Percentiles rank a stretch among this genome's conserved stretches.
phyloP scores from a whole-genome alignment of 1,139 yeast species.

The Yamadazyma buinensis region DNA sequence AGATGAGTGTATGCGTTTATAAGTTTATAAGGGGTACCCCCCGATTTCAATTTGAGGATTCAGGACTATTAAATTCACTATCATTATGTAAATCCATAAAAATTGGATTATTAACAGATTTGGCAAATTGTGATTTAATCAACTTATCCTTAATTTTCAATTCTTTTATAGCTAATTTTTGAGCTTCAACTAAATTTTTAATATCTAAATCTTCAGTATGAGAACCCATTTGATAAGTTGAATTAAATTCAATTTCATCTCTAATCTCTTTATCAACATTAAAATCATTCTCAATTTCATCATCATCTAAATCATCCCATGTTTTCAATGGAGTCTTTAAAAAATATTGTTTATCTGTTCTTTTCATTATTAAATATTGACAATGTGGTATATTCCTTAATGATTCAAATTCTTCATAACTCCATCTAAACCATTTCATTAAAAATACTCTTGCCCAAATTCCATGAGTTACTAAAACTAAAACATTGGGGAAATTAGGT shows the following conservation, averaged over 20 bases:
- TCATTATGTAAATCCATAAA: no score
- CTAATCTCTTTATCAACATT: constrained; percentile 39
- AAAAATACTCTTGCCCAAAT: constrained; percentile 89
- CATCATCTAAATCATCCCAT: constrained; percentile 55
- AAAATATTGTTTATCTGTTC: constrained; percentile 40
- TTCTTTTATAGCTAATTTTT: constrained; percentile 37
- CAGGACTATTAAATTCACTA: not conserved
- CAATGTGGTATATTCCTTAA: constrained; percentile 83
- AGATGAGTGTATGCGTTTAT: no score
- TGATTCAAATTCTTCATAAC: constrained; percentile 82
- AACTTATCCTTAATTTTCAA: constrained; percentile 35
- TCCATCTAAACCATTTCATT: constrained; percentile 94
- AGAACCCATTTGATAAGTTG: constrained; percentile 26
- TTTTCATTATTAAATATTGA: constrained; percentile 74
- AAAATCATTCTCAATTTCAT: constrained; percentile 33
- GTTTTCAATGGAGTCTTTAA: constrained; percentile 54
- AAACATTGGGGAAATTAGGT: constrained; percentile 64
- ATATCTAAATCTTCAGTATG: constrained; percentile 43
- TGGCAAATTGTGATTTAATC: constrained; percentile 32
- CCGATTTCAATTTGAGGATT: not conserved
- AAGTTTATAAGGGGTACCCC: no score
- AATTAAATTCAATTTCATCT: constrained; percentile 42
- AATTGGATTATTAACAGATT: constrained; percentile 12
- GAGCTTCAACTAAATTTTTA: constrained; percentile 40
- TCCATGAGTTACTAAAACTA: constrained; percentile 87